A percentile compares a stretch with the other conserved stretches of the same genome.
These are phyloP conservation scores for Spergularia bocconei DNA, from an alignment of 148 eudicot genomes.

Conservation along the genomic window DNA sequence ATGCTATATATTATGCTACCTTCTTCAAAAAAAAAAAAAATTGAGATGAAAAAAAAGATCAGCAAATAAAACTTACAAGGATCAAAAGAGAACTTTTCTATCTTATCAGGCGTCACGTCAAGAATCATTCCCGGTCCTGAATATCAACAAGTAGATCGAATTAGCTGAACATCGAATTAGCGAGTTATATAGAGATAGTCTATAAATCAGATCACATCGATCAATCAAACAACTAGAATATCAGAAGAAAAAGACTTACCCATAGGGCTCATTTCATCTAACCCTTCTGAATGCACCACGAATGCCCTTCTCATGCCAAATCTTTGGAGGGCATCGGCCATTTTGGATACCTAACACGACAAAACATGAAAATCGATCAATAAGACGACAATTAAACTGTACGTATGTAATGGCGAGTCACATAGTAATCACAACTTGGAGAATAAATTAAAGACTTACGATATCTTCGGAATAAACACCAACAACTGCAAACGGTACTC, in stretches of 20 bases:
- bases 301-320: conserved; percentile 98
- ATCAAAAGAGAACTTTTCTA: conserved; percentile 80
- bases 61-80: conserved; percentile 55
- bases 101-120: conserved; percentile 72
- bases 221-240: neutral
- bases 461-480: conserved; percentile 89
- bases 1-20: too few relatives aligned
- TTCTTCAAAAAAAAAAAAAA: too few relatives aligned
- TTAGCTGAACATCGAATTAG: conserved; percentile 12
- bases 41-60: too few relatives aligned
- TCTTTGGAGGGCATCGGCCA: conserved; percentile 88
- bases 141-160: neutral
- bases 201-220: neutral
- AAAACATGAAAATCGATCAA: neutral
- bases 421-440: neutral
- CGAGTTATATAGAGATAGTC: neutral
- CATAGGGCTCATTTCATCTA: conserved; percentile 94
- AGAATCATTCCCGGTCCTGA: conserved; percentile 87
- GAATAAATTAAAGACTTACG: conserved; percentile 40
- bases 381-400: neutral
- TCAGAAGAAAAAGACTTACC: conserved; percentile 33
- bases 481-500: conserved; percentile 91
- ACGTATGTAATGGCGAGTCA: neutral
- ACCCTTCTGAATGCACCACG: conserved; percentile 91
- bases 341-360: conserved; percentile 58